Base-by-base conservation (phyloP, 2,329 filamentous ascomycete genomes). In the Aspergillus sojae region DNA sequence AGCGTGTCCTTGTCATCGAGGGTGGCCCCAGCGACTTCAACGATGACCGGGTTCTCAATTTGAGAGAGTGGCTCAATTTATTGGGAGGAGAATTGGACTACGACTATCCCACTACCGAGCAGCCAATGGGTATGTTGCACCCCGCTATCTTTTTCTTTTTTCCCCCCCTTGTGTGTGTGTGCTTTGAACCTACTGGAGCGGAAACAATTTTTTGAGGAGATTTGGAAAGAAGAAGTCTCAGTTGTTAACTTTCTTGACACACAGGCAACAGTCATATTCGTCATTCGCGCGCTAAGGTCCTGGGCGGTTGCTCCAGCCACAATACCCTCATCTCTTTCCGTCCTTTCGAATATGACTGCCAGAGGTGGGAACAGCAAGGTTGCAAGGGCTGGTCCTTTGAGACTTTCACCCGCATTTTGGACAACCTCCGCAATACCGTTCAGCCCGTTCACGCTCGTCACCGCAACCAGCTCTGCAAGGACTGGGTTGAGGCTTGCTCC, bases 281-380 rank as follows among this genome's bases (percentile, higher is more conserved):
- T 68, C 93, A 96, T 82, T 96, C 93, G 16, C 90, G 93, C 66
- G 93, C 93, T 67, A 96, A 96, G 83, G 93, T 97, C 45, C 86
- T 97, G 34, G 93, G 93, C 70, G 93, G 93, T 69, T 97, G 93
- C 84, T 96, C 93, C 52, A 94, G 91, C 64, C 93, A 96, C 85
- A 97, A 97, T 81, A 96, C 93, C 23, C 84, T 96, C 72, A 96
- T 97, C 78, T 95, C 91, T 21, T 96, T 96, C 86, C 88, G 93
- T 30, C 92, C 93, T 9, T 96, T 96, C 75, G 88, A 93, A 78
- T 94, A 96, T 78, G 93, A 97, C 79, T 87, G 91, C 81, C 86
- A 92, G 74, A 86, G 91, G 71, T 97, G 93, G 93, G 89, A 94
- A 73, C 86, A 86, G 36, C 83, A 92, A 74, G 93, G 93, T 65